Conservation (phyloP, 1,284 basidiomycete genomes). For the Moesziomyces sp. region DNA sequence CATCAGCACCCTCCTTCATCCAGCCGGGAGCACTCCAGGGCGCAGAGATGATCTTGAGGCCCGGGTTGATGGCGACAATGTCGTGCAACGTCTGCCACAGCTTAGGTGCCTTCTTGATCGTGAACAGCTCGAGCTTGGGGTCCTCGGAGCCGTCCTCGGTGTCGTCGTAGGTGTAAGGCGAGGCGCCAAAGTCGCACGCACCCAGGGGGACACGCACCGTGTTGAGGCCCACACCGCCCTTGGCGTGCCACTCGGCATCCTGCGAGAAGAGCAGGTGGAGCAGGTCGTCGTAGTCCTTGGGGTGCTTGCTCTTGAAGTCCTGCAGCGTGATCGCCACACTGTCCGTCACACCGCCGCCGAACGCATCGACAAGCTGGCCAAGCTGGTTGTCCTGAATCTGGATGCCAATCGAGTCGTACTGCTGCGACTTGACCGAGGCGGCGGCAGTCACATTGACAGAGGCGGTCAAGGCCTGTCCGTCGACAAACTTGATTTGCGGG, state of each 20-base stretch:
- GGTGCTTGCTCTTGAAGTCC: conserved; percentile 42
- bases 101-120: conserved; percentile 54
- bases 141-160: conserved; percentile 49
- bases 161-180: conserved; percentile 54
- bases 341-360: conserved; percentile 53
- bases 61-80: conserved; percentile 31
- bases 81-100: conserved; percentile 46
- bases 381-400: conserved; percentile 31
- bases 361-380: conserved; percentile 36
- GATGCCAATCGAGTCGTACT: conserved; percentile 30
- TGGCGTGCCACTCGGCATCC: conserved; percentile 24
- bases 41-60: conserved; percentile 38
- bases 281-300: conserved; percentile 48
- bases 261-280: conserved; percentile 49
- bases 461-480: conserved; percentile 8
- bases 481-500: conserved; percentile 31
- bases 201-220: conserved; percentile 49
- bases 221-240: conserved; percentile 48
- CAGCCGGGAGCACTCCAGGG: conserved; percentile 55
- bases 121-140: conserved; percentile 35
- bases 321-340: conserved; percentile 51
- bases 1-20: conserved; percentile 51
- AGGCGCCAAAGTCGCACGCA: conserved; percentile 48
- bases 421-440: background rate
- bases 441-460: conserved; percentile 26